Base-by-base conservation (phyloP, 768 basidiomycete genomes). In the Pilatotrama ljubarskyi region DNA sequence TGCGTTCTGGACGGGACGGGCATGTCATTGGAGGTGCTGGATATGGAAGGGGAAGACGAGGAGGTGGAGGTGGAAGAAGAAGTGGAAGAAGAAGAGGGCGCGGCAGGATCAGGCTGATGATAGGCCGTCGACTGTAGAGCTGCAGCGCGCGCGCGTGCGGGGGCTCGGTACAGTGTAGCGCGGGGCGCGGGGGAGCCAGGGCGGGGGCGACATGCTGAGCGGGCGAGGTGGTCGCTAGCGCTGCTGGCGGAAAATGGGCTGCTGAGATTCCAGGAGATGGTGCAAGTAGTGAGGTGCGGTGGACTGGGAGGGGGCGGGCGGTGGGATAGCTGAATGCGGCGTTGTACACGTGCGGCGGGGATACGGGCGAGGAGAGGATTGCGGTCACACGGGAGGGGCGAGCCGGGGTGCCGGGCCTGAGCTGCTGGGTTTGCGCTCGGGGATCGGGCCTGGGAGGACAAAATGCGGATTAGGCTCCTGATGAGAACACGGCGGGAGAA, bases 1-100 rank as follows among this genome's bases (percentile, higher is more conserved):
- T 90, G 91, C 71, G 81, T 91, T 56, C 72, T 92, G 70, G 89
- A 89, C 71, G 75, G 73, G 58, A 77, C 78, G 54, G 90, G 89
- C 64, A 79, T 76, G 63, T 76, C 74, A 58, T 69, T 93, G 80
- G 88, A 93, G 75, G 79, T 86, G 44, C 76, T 91, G 67, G 91
- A 93, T 78, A 77, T 93, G 75, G 91, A 90, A 77, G 87, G 80
- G 55, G 85, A 74, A 42, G 76, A 74, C 56, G 71, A 68, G 18
- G 71, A 69, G 18, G 66, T 68, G 48, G 70, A 63, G 41, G 68
- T 61, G 36, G 73, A 70, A 24, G 62, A 55, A 25, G 64, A 60
- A 48, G 65, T 41, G 17, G 69, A 54, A 26, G 66, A 54, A 26
- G 66, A 58, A 22, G 64, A 24, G 57, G 65, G 37, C 48, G 57